Percentiles rank a stretch among this genome's conserved stretches.
phyloP scores from a whole-genome alignment of 2,329 filamentous ascomycete genomes.

The Calonectria multiphialidica region DNA sequence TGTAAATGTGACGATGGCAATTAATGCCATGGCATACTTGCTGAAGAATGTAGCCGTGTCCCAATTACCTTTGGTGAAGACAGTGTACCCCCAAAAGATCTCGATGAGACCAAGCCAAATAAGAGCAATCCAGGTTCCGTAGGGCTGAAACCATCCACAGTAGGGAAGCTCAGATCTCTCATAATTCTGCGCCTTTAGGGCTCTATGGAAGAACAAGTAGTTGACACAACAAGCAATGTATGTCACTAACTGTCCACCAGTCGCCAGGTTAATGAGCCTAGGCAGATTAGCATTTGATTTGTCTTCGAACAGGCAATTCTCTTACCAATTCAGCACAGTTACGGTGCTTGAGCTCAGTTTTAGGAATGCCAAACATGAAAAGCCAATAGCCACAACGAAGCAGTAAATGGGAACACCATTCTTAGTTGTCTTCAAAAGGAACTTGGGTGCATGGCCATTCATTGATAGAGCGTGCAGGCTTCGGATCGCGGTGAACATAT shows the following conservation, averaged over 20 bases:
- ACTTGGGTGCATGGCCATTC: not conserved
- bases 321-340: not conserved
- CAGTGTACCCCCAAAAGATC: not conserved
- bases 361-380: constrained; percentile 4
- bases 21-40: not conserved
- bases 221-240: constrained; percentile 6
- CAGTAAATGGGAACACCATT: constrained; percentile 10
- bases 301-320: not conserved
- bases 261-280: not conserved
- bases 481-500: not conserved
- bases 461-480: not conserved
- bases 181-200: not conserved
- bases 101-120: not conserved
- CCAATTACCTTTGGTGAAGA: not conserved
- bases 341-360: not conserved
- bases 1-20: not conserved
- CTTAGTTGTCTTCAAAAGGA: not conserved
- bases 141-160: constrained; percentile 11
- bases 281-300: not conserved
- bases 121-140: constrained; percentile 4
- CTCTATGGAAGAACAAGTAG: not conserved
- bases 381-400: not conserved
- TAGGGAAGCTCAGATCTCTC: not conserved
- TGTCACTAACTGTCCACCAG: not conserved
- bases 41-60: not conserved